Base-by-base conservation (phyloP, 805 yeast genomes). In the Sugiyamaella qingdaonensis region DNA sequence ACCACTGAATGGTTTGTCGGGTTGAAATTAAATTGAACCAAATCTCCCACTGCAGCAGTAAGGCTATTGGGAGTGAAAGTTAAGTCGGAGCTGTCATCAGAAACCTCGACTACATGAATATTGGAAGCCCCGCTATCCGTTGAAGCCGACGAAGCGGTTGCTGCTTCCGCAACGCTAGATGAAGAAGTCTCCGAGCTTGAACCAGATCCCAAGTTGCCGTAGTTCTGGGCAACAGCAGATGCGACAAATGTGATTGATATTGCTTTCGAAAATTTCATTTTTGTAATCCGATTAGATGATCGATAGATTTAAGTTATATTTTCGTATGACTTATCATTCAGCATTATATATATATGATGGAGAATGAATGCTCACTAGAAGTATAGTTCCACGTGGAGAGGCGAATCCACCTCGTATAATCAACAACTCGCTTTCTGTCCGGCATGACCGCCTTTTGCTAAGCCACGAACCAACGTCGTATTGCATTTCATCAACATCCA, bases 31-130 rank as follows among this genome's bases (percentile, higher is more conserved):
- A 60, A 60, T 19, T 45, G 45, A 29, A 60, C 64, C 18, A 37
- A 48, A 53, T 60, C 63, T 9, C 64, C 64, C 33, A 46, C 55
- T 3, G 35, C 51, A n/a, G 64, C 64, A 16, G 53, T 52, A 48
- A 60, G 29, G 19, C 54, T 16, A 46, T 56, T 37, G 32, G 64
- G 64, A 10, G 37, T 36, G 53, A 42, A 60, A 19, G 37, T 31
- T 33, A 56, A 49, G 10, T 41, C 18, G 11, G 54, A 46, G 33
- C 48, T 37, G 19, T 19, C 32, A 41, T 46, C 50, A 16, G 54
- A 46, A 29, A 51, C 54, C 32, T 46, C 37, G 32, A 51, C 41
- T 11, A 27, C 36, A 19, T 44, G 49, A 21, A 16, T 36, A 35
- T 24, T 35, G 18, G 42, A 24, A 14, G 50, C 36, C 8, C 39